Percentiles rank a stretch among this genome's conserved stretches.
phyloP scores from a whole-genome alignment of 176 grass and related monocot genomes.

The Calamus simplicifolius region DNA sequence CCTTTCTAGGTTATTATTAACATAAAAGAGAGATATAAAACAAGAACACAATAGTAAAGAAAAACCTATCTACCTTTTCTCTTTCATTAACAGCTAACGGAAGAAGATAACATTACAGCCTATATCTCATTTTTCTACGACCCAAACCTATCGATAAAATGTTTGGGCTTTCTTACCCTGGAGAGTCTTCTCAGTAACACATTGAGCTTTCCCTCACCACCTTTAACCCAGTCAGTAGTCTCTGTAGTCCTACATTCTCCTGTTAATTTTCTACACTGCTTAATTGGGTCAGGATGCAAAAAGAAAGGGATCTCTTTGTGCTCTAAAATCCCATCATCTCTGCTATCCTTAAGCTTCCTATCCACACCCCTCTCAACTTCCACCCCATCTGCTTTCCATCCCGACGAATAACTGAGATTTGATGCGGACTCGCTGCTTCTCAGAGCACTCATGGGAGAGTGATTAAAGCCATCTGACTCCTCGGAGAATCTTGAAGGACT shows the following conservation, averaged over 20 bases:
- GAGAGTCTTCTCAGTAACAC: conserved; percentile 23
- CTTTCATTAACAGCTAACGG: neutral
- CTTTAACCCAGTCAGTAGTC: conserved; percentile 31
- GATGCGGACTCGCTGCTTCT: neutral
- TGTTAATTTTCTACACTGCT: conserved; percentile 31
- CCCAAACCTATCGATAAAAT: conserved; percentile 55
- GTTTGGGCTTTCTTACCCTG: conserved; percentile 33
- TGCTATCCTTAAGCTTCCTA: conserved; percentile 1
- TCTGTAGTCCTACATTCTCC: conserved; percentile 25
- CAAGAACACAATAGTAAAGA: too few relatives aligned
- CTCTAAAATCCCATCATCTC: neutral
- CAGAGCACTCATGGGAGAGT: conserved; percentile 21
- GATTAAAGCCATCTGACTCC: conserved; percentile 18
- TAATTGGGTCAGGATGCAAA: conserved; percentile 37
- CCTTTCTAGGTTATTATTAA: too few relatives aligned
- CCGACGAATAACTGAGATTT: conserved; percentile 36
- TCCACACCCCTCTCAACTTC: conserved; percentile 1
- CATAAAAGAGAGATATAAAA: neutral
- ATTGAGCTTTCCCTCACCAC: conserved; percentile 25
- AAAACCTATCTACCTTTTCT: neutral
- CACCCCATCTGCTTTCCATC: conserved; percentile 13
- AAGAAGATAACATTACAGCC: conserved; percentile 11
- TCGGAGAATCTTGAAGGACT: conserved; percentile 14
- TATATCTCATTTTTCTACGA: conserved; percentile 46
- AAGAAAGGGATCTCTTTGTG: conserved; percentile 13